Evolutionary conservation across 2,329 filamentous ascomycete genomes (phyloP).

Genomic region (Fusarium anthophilum): DNA sequence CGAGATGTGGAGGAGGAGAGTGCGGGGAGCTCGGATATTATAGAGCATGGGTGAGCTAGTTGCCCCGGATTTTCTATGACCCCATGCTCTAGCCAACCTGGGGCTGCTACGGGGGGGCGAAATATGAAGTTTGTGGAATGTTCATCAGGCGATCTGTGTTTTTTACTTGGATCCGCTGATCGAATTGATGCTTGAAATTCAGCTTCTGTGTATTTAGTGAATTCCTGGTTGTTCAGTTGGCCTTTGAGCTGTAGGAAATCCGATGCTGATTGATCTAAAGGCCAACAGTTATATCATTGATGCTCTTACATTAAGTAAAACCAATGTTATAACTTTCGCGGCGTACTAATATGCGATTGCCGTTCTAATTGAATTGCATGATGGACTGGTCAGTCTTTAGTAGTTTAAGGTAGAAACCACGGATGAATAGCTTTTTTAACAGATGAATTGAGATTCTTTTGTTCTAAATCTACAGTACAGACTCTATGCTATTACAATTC

Average conservation of each 20-base stretch:
- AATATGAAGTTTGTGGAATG: background rate
- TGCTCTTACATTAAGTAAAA: rapidly evolving
- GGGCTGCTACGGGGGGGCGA: background rate
- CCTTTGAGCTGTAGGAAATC: no score
- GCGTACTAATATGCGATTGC: no score
- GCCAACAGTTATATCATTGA: rapidly evolving
- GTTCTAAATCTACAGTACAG: background rate
- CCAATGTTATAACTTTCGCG: no score
- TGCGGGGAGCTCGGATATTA: conserved; percentile 8
- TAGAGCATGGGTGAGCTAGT: background rate
- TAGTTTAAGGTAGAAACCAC: background rate
- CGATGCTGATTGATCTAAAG: rapidly evolving
- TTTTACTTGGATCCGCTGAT: background rate
- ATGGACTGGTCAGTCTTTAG: background rate
- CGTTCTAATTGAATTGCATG: no score
- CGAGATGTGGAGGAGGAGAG: background rate
- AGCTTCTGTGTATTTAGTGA: rapidly evolving
- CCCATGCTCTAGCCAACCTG: background rate
- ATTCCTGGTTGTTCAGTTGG: rapidly evolving
- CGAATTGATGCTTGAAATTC: background rate
- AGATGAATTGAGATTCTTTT: background rate
- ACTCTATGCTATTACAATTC: background rate
- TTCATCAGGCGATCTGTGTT: background rate
- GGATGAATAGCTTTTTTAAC: background rate
- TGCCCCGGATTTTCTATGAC: background rate